Base-by-base conservation (phyloP, 169 alveolate species). In the Eimeria tenella region DNA sequence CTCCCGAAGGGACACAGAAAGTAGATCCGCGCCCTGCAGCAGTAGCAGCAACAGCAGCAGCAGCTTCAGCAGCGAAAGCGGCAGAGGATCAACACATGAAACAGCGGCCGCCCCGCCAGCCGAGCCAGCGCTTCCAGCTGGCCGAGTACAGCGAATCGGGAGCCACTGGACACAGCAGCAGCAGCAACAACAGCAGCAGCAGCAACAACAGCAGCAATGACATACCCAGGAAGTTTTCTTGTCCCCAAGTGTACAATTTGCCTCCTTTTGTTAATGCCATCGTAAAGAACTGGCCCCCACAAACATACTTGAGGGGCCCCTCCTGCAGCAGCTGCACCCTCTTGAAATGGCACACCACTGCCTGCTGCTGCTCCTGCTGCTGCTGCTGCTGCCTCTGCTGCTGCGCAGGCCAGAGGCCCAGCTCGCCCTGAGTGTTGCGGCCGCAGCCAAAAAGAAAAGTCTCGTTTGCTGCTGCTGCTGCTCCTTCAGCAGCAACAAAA, bases 201-300 rank as follows among this genome's bases (percentile, higher is more conserved):
- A 58, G 1, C 68, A 11, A 3, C 68, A 58, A 3, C 68, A 58
- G 68, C 68, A 58, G 68, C 68, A 70, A n/a, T 3, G 10, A 3
- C 55, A 4, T 50, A 89, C 94, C 94, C 49, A 73, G 62, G 88
- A 89, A 89, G 70, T 89, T 83, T 25, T 49, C 53, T 21, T 89
- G 87, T 19, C 94, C 94, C 86, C 86, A 89, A 11, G 90, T 77
- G 89, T 89, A 89, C 17, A 89, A 19, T 4, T 5, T 4, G 62
- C 94, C 94, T 63, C 55, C 89, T 15, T 15, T 42, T 3, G 86
- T 49, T 21, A 89, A 74, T 9, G 88, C 94, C 71, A 73, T 56
- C 25, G 94, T 15, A 73, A 89, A 89, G 79, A 75, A 89, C 65
- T 89, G 94, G 15, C 94, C 94, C 13, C 94, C 94, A 55, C 83